Evolutionary conservation across 345 rosid species (phyloP).

Genomic region (Eutrema yunnanense): DNA sequence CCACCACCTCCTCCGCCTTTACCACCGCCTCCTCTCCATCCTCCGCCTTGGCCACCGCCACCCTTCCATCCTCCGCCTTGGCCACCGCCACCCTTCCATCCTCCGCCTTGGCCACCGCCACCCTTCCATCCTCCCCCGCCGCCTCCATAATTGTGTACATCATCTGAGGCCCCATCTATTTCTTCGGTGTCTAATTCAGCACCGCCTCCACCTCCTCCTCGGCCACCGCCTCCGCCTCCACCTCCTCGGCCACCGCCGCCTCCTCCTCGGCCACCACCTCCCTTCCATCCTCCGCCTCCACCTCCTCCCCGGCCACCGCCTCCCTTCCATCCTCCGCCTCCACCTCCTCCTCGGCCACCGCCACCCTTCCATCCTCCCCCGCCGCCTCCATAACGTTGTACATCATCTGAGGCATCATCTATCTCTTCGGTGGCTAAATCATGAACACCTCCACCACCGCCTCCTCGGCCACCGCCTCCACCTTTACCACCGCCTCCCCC

Average conservation of each 20-base stretch:
- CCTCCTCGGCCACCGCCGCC: neutral
- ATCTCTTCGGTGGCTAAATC: neutral
- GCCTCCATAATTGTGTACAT: neutral
- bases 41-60: neutral
- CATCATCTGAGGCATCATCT: neutral
- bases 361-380: slow-evolving; percentile 2
- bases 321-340: neutral
- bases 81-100: neutral
- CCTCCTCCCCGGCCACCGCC: neutral
- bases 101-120: neutral
- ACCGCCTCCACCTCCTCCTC: neutral
- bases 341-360: neutral
- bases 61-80: neutral
- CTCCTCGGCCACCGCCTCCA: neutral
- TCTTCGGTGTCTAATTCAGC: neutral
- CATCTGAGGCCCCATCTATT: neutral
- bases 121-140: neutral
- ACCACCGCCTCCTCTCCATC: neutral
- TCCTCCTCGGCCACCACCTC: neutral
- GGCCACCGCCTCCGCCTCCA: neutral
- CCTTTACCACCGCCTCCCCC: neutral
- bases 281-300: neutral
- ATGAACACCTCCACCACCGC: neutral
- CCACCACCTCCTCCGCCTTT: neutral
- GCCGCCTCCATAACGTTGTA: neutral